Evolutionary conservation across 2,329 filamentous ascomycete species (phyloP).

Genomic region (Beauveria australis): DNA sequence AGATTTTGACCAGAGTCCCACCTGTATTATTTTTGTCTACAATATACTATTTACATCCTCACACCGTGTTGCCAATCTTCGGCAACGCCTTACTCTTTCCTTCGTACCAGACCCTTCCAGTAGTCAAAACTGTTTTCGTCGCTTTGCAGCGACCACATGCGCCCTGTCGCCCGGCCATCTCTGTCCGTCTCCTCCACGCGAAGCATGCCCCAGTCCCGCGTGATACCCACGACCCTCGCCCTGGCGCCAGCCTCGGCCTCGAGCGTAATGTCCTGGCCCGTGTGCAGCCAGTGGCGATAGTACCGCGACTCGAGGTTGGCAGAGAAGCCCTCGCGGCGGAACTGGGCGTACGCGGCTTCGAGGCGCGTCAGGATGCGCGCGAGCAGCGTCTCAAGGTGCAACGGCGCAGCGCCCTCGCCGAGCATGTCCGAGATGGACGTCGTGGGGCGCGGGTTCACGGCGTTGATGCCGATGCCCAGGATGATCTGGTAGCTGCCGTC

Average conservation of each 20-base stretch:
- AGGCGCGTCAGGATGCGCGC: conserved; percentile 72
- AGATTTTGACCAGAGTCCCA: not conserved
- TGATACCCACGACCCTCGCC: conserved; percentile 79
- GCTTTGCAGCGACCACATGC: conserved; percentile 77
- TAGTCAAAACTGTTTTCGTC: conserved; percentile 99
- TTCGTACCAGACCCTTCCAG: conserved; percentile 76
- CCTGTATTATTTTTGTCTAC: conserved; percentile 9
- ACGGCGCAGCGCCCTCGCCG: conserved; percentile 39
- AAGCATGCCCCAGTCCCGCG: conserved; percentile 82
- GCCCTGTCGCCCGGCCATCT: conserved; percentile 67
- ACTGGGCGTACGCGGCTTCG: conserved; percentile 67
- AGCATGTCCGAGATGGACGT: conserved; percentile 76
- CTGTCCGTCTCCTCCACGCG: conserved; percentile 73
- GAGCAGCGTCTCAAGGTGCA: conserved; percentile 71
- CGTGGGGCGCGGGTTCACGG: conserved; percentile 74
- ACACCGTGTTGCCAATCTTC: not conserved
- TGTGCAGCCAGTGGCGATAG: conserved; percentile 81
- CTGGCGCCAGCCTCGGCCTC: conserved; percentile 70
- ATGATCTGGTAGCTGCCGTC: conserved; percentile 74
- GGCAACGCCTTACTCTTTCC: conserved; percentile 53
- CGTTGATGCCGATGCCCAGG: conserved; percentile 80
- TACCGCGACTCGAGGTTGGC: conserved; percentile 65
- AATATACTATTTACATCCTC: not conserved
- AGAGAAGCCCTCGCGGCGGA: conserved; percentile 69
- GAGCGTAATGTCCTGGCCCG: conserved; percentile 60